These are phyloP conservation scores for Pyricularia sp. DNA, from an alignment of 2,329 filamentous ascomycete genomes.

Conservation along the genomic window DNA sequence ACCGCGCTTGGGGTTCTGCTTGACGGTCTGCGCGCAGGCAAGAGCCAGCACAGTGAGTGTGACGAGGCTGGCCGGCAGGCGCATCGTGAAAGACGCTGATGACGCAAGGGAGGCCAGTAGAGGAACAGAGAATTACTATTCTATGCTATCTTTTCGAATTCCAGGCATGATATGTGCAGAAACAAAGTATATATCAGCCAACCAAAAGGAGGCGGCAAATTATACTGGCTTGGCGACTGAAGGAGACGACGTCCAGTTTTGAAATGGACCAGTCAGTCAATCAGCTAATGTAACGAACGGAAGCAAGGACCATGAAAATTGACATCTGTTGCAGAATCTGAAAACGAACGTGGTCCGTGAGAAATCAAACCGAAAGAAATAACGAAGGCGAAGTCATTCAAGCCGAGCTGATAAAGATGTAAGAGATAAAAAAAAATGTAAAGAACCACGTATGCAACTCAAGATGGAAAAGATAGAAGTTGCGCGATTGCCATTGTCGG, in stretches of 20 bases:
- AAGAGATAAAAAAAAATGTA: not conserved
- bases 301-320: not conserved
- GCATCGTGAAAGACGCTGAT: not conserved
- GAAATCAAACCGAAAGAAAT: not conserved
- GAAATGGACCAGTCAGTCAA: not conserved
- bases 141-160: not conserved
- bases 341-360: not conserved
- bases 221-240: not conserved
- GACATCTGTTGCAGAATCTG: not conserved
- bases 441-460: not conserved
- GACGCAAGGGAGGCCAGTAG: not conserved
- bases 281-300: not conserved
- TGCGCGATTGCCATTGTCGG: not conserved
- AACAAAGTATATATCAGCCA: not conserved
- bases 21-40: constrained; percentile 12
- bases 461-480: not conserved
- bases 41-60: constrained; percentile 9
- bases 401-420: not conserved
- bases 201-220: not conserved
- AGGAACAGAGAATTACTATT: not conserved
- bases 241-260: not conserved
- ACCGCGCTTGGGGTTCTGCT: constrained; percentile 47
- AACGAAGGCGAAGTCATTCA: not conserved
- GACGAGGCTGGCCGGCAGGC: constrained; percentile 3
- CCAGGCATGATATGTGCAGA: not conserved